Conservation (phyloP, 2,329 filamentous ascomycete species). For the Colletotrichum tamarilloi region DNA sequence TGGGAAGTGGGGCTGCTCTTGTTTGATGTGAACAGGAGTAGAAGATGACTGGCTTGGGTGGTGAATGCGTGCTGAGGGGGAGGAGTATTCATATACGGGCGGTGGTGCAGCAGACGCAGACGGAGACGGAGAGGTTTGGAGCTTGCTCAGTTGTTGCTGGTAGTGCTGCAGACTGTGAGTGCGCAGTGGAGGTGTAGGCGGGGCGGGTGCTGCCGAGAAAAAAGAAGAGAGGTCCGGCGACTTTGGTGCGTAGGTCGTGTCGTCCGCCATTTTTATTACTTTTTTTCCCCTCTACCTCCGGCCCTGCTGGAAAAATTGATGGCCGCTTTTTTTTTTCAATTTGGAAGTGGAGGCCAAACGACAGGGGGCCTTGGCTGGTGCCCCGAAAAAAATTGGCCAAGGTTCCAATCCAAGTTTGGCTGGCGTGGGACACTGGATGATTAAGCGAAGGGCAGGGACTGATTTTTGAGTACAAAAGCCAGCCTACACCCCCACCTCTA, state of each 20-base stretch:
- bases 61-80: slow-evolving; percentile 31
- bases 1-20: slow-evolving; percentile 35
- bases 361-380: slow-evolving; percentile 20
- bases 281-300: slow-evolving; percentile 6
- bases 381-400: neutral
- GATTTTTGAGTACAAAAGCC: slow-evolving; percentile 20
- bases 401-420: slow-evolving; percentile 10
- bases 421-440: slow-evolving; percentile 26
- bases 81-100: slow-evolving; percentile 36
- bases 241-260: slow-evolving; percentile 65
- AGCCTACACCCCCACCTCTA: neutral
- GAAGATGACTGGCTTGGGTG: slow-evolving; percentile 34
- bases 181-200: slow-evolving; percentile 42
- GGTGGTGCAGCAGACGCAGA: slow-evolving; percentile 15
- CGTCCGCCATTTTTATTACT: slow-evolving; percentile 55
- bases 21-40: slow-evolving; percentile 36
- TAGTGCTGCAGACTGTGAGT: slow-evolving; percentile 42
- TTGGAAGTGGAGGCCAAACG: slow-evolving; percentile 14
- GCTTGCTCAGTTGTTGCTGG: slow-evolving; percentile 28
- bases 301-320: slow-evolving; percentile 28
- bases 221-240: slow-evolving; percentile 70
- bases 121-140: slow-evolving; percentile 22
- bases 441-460: slow-evolving; percentile 31
- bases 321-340: slow-evolving; percentile 21
- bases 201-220: slow-evolving; percentile 51